Base-by-base conservation (phyloP, 2,329 filamentous ascomycete genomes). In the Cladosporium oxysporum region DNA sequence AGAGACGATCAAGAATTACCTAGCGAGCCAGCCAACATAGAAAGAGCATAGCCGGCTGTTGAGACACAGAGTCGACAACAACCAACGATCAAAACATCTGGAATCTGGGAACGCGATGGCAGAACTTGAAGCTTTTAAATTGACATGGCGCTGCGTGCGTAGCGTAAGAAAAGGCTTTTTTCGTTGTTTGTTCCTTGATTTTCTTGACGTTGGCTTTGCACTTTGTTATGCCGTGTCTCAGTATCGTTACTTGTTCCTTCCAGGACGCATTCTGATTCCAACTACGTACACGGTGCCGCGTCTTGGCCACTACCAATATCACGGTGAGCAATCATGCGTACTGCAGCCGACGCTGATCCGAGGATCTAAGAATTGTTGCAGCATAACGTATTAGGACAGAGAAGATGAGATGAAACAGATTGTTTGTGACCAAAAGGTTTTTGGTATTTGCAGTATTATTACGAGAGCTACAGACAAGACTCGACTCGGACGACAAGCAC, bases 371-470 rank as follows among this genome's bases (percentile, higher is more conserved):
- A 37, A 16, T 37, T 16, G 35, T 16, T 37, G 12, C n/a, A 8
- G 12, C 11, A 12, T n/a, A n/a, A 5, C 18, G 12, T 16, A 41
- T 1, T 26, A 26, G 23, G 37, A 10, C 5, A 3, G 14, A n/a
- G n/a, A 18, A n/a, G 37, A 44, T 44, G 37, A 16, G 16, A 41
- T 3, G n/a, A 11, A 44, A 44, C 18, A 21, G 26, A 31, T 21
- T 10, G 5, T 31, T 31, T 31, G 52, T 55, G 28, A 55, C 52
- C 52, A 55, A 53, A 55, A 53, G 31, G 7, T 21, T 53, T 55
- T 33, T 55, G 52, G 52, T 55, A 55, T 55, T 55, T 31, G 52
- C 41, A 47, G 33, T 59, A 59, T 59, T 59, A 59, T 47, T 59
- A 59, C 57, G 57, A 29, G 35, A 47, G 21, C 57, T 29, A 18